These are phyloP conservation scores for Naumovozyma dairenensis DNA, from an alignment of 805 yeast species.

Conservation along the genomic window DNA sequence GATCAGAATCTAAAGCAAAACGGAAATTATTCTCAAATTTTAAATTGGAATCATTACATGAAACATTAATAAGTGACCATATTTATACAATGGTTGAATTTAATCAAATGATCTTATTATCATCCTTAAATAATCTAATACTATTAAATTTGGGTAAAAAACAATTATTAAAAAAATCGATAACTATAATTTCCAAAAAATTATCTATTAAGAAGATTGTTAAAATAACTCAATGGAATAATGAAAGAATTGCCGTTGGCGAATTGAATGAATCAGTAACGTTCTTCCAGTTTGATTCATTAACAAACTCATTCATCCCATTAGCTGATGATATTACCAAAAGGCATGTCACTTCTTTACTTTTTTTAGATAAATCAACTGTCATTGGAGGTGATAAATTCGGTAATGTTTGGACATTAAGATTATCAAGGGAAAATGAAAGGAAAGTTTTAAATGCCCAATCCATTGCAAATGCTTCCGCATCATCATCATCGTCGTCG, in stretches of 20 bases:
- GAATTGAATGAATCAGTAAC: conserved; percentile 63
- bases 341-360: conserved; percentile 54
- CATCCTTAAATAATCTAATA: conserved; percentile 42
- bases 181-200: conserved; percentile 26
- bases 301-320: conserved; percentile 42
- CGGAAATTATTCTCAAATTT: conserved; percentile 26
- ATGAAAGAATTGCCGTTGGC: conserved; percentile 54
- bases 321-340: conserved; percentile 61
- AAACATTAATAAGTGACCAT: conserved; percentile 43
- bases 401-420: conserved; percentile 64
- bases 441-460: neutral
- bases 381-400: conserved; percentile 79
- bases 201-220: conserved; percentile 43
- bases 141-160: conserved; percentile 68
- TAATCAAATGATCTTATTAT: conserved; percentile 52
- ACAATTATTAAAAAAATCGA: conserved; percentile 64
- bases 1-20: conserved; percentile 12
- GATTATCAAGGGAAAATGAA: conserved; percentile 44
- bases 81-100: conserved; percentile 45
- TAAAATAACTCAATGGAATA: conserved; percentile 40
- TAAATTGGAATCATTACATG: conserved; percentile 43
- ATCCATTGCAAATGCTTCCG: neutral
- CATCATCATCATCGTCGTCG: neutral
- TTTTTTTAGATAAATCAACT: conserved; percentile 63
- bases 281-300: conserved; percentile 42